Conservation (phyloP, 1,139 yeast species). For the Hanseniaspora gamundiae region DNA sequence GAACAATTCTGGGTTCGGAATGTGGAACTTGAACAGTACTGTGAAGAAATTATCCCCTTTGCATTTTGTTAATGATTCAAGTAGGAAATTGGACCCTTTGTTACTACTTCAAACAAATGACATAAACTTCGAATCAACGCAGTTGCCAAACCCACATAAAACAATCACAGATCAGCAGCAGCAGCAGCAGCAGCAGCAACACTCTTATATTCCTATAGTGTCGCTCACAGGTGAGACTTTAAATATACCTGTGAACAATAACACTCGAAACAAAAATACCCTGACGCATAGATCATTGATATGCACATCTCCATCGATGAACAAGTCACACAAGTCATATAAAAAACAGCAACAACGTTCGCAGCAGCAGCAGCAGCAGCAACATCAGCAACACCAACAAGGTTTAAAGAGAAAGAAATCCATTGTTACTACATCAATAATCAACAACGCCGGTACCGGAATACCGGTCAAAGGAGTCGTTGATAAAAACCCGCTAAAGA, state of each 20-base stretch:
- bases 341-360: too few species aligned
- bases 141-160: neutral
- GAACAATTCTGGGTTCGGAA: neutral
- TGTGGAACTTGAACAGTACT: neutral
- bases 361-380: too few species aligned
- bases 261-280: neutral
- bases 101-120: neutral
- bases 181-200: neutral
- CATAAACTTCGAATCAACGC: neutral
- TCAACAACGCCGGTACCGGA: neutral
- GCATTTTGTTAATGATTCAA: neutral
- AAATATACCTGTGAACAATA: neutral
- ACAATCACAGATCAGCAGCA: neutral
- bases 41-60: neutral
- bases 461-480: neutral
- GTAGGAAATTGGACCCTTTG: neutral
- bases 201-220: neutral
- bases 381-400: neutral
- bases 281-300: neutral
- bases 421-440: neutral
- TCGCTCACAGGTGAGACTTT: neutral
- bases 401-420: neutral
- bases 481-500: neutral
- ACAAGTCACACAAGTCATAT: neutral
- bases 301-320: neutral